Base-by-base conservation (phyloP, 1,284 basidiomycete genomes). In the Puccinia hordei region DNA sequence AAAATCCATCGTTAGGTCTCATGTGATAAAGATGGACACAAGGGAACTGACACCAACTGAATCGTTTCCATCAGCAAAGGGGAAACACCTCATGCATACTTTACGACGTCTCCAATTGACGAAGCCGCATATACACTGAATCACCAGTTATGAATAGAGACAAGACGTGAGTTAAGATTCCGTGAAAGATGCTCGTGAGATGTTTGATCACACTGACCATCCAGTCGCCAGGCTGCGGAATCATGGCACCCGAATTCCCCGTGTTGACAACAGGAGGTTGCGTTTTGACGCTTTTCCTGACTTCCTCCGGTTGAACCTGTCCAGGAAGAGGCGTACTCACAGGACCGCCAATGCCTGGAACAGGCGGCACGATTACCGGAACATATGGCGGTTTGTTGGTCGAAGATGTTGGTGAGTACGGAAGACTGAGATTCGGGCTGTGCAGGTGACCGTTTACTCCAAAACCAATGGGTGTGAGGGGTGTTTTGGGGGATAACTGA, bases 51-150 rank as follows among this genome's bases (percentile, higher is more conserved):
- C 75, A 24, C 75, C 75, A 12, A 77, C 75, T 68, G 75, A 77
- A 68, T 77, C 75, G 51, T 77, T 77, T 38, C 75, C 75, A 53
- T 77, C 75, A 15, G 75, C 75, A 69, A 77, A 77, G 24, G 75
- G 75, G 33, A 77, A 77, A 57, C 75, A 77, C 38, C 75, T 77
- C 75, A 77, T 77, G 53, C 75, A 77, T 10, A 77, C 75, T 77
- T 77, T 77, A 17, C 75, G 61, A n/a, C 75, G 57, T 38, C 75
- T 66, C 75, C 75, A 77, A 55, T 77, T 77, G 19, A 77, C 75
- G 24, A 77, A 77, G 33, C 75, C 75, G 35, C 75, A 77, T 33
- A 77, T 77, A 19, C 75, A 77, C 75, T 77, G 15, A 17, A 66
- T 51, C 49, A 55, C 17, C 12, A 44, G 33, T 17, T 2, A 51